Base-by-base conservation (phyloP, 192 early-diverging fungal genomes). In the Thoreauomyces humboldtii region DNA sequence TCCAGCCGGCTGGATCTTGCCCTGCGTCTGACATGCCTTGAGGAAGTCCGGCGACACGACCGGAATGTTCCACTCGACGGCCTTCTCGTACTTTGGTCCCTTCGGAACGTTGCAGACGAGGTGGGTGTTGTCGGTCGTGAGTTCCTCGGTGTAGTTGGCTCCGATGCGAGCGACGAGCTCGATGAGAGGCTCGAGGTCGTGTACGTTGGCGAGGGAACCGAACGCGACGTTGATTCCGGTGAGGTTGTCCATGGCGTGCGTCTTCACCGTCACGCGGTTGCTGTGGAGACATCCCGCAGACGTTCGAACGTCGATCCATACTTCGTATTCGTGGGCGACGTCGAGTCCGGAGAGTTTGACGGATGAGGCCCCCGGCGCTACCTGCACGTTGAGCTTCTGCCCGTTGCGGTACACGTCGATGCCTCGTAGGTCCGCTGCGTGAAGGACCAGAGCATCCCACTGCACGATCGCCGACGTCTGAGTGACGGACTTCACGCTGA, bases 201-300 rank as follows among this genome's bases (percentile, higher is more conserved):
- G 79, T 35, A 89, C 87, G 59, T 91, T 89, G 21, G 73, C 63
- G 70, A 96, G 93, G 3, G 81, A 82, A 33, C 97, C 97, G 81
- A 99, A 99, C 69, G 90, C 91, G 24, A 97, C 90, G 63, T 90
- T 84, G 60, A 97, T 93, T 17, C 97, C 97, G n/a, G 92, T 97
- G 32, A 99, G 81, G 70, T 99, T 98, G 43, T 98, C 95, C 73
- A 99, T 77, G 31, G 89, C 80, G 71, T 99, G 97, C 5, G 97
- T 99, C 59, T 79, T 84, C 36, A 88, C 79, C 2, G 65, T 75
- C 19, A 96, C 77, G 17, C 81, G 74, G 59, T 98, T 94, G 37
- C 90, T 92, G 37, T 81, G 76, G 38, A 90, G 86, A 21, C 76
- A 69, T 46, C 97, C 95, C 5, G 95, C 94, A 5, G 95, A 92